phyloP scores from a whole-genome alignment of 2,329 filamentous ascomycete genomes.

The Purpureocillium lavendulum region DNA sequence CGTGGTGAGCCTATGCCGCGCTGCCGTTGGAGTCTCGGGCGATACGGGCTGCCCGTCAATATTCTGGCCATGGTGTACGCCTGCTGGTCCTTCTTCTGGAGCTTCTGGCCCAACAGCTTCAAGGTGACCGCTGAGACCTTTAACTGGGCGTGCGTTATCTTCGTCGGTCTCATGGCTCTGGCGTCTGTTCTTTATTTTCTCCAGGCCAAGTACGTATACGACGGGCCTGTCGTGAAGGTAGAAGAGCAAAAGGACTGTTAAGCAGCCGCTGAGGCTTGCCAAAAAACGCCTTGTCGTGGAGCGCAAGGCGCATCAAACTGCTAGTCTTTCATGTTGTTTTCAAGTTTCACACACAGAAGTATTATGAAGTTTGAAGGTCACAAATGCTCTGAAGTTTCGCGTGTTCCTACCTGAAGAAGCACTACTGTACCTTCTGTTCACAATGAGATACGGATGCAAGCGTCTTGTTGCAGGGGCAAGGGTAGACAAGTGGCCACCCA shows the following conservation, averaged over 20 bases:
- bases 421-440: no score
- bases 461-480: no score
- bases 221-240: constrained; percentile 5
- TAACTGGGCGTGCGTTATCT: constrained; percentile 7
- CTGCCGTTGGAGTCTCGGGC: constrained; percentile 27
- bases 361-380: no score
- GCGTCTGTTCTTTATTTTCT: constrained; percentile 2
- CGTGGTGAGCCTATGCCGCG: constrained; percentile 21
- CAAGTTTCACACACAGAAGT: no score
- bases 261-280: no score
- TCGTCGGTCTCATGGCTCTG: constrained; percentile 5
- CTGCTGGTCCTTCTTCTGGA: constrained; percentile 12
- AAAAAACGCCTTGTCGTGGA: no score
- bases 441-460: no score
- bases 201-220: constrained; percentile 5
- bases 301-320: no score
- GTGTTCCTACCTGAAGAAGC: no score
- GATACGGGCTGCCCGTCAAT: constrained; percentile 28
- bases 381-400: no score
- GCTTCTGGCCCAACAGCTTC: constrained; percentile 9
- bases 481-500: no score
- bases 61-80: constrained; percentile 14
- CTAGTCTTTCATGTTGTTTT: no score
- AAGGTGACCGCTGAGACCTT: constrained; percentile 5
- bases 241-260: constrained; percentile 3